Base-by-base conservation (phyloP, 2,329 filamentous ascomycete species). In the Aaosphaeria pasadenensis region DNA sequence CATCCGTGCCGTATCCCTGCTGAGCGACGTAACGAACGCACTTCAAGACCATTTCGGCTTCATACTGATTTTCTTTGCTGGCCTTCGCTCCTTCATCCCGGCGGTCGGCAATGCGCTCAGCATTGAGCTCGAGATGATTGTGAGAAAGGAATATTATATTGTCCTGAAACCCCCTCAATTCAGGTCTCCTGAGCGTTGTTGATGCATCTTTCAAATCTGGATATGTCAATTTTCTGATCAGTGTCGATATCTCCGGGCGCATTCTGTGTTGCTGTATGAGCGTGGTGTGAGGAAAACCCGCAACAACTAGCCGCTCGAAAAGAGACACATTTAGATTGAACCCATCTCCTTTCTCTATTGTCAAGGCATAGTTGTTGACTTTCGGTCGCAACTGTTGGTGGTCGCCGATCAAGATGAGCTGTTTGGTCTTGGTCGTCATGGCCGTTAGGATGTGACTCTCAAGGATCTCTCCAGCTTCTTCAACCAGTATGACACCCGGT, bases 381-480 rank as follows among this genome's bases (percentile, higher is more conserved):
- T 89, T 88, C 0, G 87, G 87, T 0, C 86, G 80, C 0, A 90
- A 75, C 52, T 90, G 87, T 47, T 86, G 80, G 60, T 90, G 86
- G 46, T 90, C 87, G 0, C 87, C 87, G 7, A 90, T 89, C 2
- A 88, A 64, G 0, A 89, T 77, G 1, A 89, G 61, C 36, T 89
- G 84, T 50, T 86, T 78, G 0, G 80, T 80, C 0, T 75, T 66
- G 0, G 77, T 63, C 0, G 74, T 72, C 47, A 89, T 57, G 0
- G 86, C 79, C 0, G 86, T 80, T 0, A 89, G 64, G 1, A 87
- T 73, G 54, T 89, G 86, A 1, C 77, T 76, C 62, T 90, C 87
- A 0, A 89, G 71, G 4, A 90, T 87, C 53, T 90, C 86, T 1
- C 85, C 87, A 0, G 86, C 87, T 64, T 90, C 87, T 62, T 90